A percentile compares a stretch with the other conserved stretches of the same genome.
Conservation (phyloP, 1,284 basidiomycete genomes). For the Boletus sp. region DNA sequence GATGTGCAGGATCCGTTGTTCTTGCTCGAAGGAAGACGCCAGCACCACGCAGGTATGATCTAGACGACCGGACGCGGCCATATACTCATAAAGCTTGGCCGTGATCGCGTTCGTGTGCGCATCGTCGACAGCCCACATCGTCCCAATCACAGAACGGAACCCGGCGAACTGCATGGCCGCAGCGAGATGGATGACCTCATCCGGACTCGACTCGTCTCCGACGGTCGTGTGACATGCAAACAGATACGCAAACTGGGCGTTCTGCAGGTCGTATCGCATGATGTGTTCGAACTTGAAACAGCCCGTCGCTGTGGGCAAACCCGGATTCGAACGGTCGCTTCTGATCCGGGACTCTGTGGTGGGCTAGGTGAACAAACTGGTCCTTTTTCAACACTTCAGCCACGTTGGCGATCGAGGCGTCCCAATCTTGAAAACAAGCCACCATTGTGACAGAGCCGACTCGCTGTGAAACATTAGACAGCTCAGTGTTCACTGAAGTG, state of each 20-base stretch:
- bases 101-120: not conserved
- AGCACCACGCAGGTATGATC: not conserved
- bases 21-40: no score
- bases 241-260: constrained; percentile 30
- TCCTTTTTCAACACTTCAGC: not conserved
- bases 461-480: not conserved
- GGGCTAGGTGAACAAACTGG: constrained; percentile 8
- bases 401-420: not conserved
- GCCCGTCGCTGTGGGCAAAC: constrained; percentile 16
- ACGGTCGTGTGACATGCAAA: not conserved
- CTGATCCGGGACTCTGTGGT: constrained; percentile 8
- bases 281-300: constrained; percentile 21
- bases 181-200: constrained; percentile 7
- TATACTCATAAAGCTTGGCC: not conserved
- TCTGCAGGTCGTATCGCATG: constrained; percentile 2
- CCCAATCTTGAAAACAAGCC: not conserved
- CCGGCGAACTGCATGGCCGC: constrained; percentile 1
- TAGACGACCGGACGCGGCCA: not conserved
- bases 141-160: constrained; percentile 2
- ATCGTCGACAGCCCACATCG: not conserved
- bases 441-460: not conserved
- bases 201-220: no score
- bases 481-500: not conserved
- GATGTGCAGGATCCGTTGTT: no score
- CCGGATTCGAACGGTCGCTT: constrained; percentile 14